These are phyloP conservation scores for Nephromyces sp. DNA, from an alignment of 169 alveolate species.

Conservation along the genomic window DNA sequence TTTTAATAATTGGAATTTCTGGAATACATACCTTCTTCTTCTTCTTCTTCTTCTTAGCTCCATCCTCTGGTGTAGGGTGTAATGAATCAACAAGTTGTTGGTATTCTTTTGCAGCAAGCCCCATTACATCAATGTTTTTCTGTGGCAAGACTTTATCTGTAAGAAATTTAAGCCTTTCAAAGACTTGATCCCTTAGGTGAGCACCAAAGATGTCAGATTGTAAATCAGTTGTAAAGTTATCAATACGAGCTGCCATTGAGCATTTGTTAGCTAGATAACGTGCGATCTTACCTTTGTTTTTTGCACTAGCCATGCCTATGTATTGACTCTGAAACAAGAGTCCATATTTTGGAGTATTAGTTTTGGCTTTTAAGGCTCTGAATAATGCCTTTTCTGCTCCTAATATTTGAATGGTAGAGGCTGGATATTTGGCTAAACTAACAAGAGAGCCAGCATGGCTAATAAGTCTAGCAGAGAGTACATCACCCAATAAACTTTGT, in stretches of 20 bases:
- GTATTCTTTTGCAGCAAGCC: conserved; percentile 39
- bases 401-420: conserved; percentile 96
- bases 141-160: conserved; percentile 57
- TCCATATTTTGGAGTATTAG: conserved; percentile 98
- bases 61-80: background rate
- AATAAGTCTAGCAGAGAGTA: conserved; percentile 96
- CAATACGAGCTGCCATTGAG: conserved; percentile 95
- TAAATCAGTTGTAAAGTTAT: conserved; percentile 64
- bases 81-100: background rate
- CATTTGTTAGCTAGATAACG: conserved; percentile 94
- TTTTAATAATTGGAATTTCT: too few species aligned
- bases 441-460: conserved; percentile 97
- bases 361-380: conserved; percentile 90
- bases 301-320: conserved; percentile 88
- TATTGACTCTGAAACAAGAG: conserved; percentile 87
- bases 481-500: conserved; percentile 92
- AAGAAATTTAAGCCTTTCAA: conserved; percentile 82
- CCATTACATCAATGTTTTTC: conserved; percentile 69
- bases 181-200: conserved; percentile 81
- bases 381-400: conserved; percentile 90
- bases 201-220: conserved; percentile 81
- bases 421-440: conserved; percentile 97
- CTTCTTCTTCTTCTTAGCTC: background rate
- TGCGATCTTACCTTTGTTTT: conserved; percentile 87
- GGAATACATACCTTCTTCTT: background rate